A percentile compares a stretch with the other conserved stretches of the same genome.
Evolutionary conservation across 2,329 filamentous ascomycete genomes (phyloP).

Genomic region (Chaetoscypha palmicola): DNA sequence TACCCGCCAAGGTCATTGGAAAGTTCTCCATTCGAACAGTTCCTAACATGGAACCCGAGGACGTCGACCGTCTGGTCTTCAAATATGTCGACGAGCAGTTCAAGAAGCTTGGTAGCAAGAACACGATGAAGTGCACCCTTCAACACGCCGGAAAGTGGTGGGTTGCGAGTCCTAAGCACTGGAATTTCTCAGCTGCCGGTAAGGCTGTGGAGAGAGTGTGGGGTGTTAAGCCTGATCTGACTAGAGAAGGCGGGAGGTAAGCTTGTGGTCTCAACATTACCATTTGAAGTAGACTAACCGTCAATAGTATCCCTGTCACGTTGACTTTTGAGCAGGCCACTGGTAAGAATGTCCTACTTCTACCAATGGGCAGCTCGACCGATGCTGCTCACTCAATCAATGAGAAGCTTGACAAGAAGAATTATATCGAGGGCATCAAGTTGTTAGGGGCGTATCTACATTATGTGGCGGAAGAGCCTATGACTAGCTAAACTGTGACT

Average conservation of each 20-base stretch:
- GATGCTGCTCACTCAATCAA: conserved; percentile 97
- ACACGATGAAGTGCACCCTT: conserved; percentile 72
- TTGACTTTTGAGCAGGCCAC: conserved; percentile 96
- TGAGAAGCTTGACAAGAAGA: conserved; percentile 93
- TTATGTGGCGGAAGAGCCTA: conserved; percentile 87
- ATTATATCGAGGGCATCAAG: conserved; percentile 98
- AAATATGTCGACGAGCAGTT: conserved; percentile 80
- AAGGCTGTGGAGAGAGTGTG: conserved; percentile 97
- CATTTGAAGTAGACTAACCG: conserved; percentile 9
- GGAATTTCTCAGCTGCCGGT: conserved; percentile 92
- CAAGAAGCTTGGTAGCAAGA: conserved; percentile 84
- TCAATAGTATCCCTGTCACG: conserved; percentile 80
- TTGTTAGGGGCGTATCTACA: conserved; percentile 90
- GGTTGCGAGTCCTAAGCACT: conserved; percentile 95
- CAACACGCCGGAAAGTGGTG: conserved; percentile 98
- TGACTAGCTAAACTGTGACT: conserved; percentile 20
- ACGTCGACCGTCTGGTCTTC: conserved; percentile 79
- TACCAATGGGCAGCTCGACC: conserved; percentile 96
- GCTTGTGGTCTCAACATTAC: conserved; percentile 26
- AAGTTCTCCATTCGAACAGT: conserved; percentile 99
- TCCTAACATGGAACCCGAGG: conserved; percentile 90
- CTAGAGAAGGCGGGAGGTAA: conserved; percentile 85
- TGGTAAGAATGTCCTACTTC: conserved; percentile 90
- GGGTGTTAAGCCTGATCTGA: conserved; percentile 89
- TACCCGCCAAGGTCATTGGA: conserved; percentile 93